Evolutionary conservation across 2,329 filamentous ascomycete genomes (phyloP).

Genomic region (Colletotrichum liaoningense): DNA sequence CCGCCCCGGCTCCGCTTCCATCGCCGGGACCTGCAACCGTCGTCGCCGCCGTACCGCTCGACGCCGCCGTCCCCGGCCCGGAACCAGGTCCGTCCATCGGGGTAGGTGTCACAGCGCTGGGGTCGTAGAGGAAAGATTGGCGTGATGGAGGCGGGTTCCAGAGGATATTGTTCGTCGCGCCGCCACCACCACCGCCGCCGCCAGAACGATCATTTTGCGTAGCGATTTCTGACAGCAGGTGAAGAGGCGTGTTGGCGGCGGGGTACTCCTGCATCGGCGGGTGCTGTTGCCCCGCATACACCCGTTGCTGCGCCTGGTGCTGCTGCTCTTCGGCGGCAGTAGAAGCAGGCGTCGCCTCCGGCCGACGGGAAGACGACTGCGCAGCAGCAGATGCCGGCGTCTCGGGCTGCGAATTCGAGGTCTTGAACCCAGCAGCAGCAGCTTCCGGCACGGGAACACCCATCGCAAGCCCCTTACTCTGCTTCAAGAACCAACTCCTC

Average conservation of each 20-base stretch:
- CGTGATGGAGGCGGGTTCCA: constrained; percentile 40
- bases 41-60: constrained; percentile 12
- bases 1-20: neutral
- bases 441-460: constrained; percentile 23
- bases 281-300: constrained; percentile 36
- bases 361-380: neutral
- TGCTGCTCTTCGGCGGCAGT: constrained; percentile 32
- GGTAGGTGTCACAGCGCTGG: constrained; percentile 9
- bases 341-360: neutral
- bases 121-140: constrained; percentile 53
- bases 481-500: constrained; percentile 74
- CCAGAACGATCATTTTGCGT: constrained; percentile 49
- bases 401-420: neutral
- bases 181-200: neutral
- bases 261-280: constrained; percentile 41
- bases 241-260: constrained; percentile 63
- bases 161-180: constrained; percentile 29
- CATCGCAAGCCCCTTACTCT: constrained; percentile 46
- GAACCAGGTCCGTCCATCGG: constrained; percentile 8
- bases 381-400: neutral
- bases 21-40: neutral
- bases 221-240: constrained; percentile 69
- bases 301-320: constrained; percentile 37
- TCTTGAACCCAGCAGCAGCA: neutral
- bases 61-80: constrained; percentile 2